Conservation (phyloP, 371 early-diverging fungal genomes). For the Mucor velutinosus region DNA sequence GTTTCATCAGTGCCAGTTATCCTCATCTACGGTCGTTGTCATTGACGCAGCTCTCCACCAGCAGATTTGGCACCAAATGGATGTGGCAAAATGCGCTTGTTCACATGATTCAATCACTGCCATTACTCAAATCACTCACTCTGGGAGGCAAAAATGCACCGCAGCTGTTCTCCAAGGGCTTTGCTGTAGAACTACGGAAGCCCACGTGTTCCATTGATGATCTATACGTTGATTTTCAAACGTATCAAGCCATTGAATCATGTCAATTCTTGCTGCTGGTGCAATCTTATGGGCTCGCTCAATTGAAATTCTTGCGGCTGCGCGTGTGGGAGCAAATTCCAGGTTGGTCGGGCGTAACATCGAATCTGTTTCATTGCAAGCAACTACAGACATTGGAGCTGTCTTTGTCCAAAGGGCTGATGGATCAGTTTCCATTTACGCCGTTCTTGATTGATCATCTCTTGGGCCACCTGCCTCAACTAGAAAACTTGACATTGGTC, state of each 20-base stretch:
- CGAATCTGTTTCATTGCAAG: conserved; percentile 17
- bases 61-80: conserved; percentile 24
- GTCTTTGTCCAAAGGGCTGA: conserved; percentile 8
- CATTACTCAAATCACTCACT: conserved; percentile 6
- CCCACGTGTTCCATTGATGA: conserved; percentile 6
- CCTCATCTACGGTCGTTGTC: conserved; percentile 5
- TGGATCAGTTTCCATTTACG: conserved; percentile 21
- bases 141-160: conserved; percentile 16
- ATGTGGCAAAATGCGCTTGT: conserved; percentile 20
- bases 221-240: conserved; percentile 15
- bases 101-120: conserved; percentile 6
- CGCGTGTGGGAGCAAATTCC: conserved; percentile 23
- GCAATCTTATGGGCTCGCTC: background rate
- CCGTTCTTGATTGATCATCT: conserved; percentile 21
- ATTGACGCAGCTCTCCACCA: conserved; percentile 5
- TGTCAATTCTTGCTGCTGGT: conserved; percentile 21
- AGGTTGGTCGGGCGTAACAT: conserved; percentile 19
- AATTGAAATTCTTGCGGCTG: conserved; percentile 6
- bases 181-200: conserved; percentile 5
- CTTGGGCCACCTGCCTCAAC: conserved; percentile 5
- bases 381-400: conserved; percentile 14
- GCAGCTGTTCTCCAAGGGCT: conserved; percentile 11
- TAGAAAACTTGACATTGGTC: conserved; percentile 8
- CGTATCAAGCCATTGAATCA: conserved; percentile 22
- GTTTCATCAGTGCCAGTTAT: conserved; percentile 14